Percentiles rank a stretch among this genome's conserved stretches.
These are phyloP conservation scores for Naematelia aurantialba DNA, from an alignment of 768 basidiomycete genomes.

Conservation along the genomic window DNA sequence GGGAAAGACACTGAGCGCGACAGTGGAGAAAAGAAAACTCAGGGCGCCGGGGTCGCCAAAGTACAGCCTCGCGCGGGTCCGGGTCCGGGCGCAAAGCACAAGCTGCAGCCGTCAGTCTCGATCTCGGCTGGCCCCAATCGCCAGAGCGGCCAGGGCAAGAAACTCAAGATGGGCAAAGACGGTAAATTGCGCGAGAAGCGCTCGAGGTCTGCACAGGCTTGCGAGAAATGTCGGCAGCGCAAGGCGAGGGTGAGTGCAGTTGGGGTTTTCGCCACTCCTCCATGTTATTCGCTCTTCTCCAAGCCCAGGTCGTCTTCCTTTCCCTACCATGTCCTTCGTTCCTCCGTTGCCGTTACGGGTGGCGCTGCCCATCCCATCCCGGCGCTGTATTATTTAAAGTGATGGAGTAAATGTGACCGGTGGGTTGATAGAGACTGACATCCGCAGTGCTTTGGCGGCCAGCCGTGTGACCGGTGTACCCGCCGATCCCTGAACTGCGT, in stretches of 20 bases:
- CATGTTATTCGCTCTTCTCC: not conserved
- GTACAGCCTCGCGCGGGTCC: too few relatives aligned
- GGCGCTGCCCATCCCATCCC: too few relatives aligned
- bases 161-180: not conserved
- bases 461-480: conserved; percentile 39
- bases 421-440: conserved; percentile 1
- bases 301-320: not conserved
- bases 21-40: too few relatives aligned
- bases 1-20: too few relatives aligned
- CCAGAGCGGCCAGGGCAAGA: too few relatives aligned
- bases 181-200: conserved; percentile 20
- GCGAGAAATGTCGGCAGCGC: conserved; percentile 46
- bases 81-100: too few relatives aligned
- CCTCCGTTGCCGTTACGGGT: too few relatives aligned
- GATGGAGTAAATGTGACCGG: not conserved
- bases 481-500: not conserved
- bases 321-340: too few relatives aligned
- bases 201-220: conserved; percentile 47
- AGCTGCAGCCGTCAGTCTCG: not conserved
- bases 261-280: not conserved
- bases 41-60: too few relatives aligned
- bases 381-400: too few relatives aligned
- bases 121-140: not conserved
- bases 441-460: conserved; percentile 39
- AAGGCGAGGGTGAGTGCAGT: conserved; percentile 46